Percentiles rank a stretch among this genome's conserved stretches.
Conservation (phyloP, 495 filamentous ascomycete species). For the Penicillium desertorum region DNA sequence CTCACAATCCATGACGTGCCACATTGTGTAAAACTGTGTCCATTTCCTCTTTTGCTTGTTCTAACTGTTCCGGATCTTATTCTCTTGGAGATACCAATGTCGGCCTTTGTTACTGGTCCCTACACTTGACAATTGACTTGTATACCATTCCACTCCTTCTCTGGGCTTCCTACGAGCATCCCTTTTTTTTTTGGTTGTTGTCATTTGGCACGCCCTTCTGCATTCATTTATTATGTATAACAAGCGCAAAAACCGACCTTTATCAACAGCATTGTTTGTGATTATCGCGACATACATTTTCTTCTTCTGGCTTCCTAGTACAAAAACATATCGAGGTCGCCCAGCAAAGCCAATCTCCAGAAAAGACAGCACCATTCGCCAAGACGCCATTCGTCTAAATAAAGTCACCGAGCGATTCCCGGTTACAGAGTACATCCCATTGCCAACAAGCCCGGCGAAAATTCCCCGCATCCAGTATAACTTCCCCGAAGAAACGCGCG, state of each 20-base stretch:
- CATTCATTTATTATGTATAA: constrained; percentile 33
- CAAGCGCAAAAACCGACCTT: constrained; percentile 28
- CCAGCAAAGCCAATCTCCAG: constrained; percentile 16
- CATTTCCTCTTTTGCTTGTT: not conserved
- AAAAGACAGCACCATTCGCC: constrained; percentile 8
- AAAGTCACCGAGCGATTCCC: constrained; percentile 49
- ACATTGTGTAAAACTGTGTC: constrained; percentile 6
- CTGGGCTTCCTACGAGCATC: not conserved
- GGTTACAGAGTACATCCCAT: constrained; percentile 47
- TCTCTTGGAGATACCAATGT: not conserved
- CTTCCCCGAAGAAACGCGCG: constrained; percentile 47
- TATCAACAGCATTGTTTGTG: constrained; percentile 18
- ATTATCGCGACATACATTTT: constrained; percentile 25
- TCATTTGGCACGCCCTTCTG: constrained; percentile 2
- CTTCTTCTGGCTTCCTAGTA: constrained; percentile 32
- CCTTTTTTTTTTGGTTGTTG: not conserved
- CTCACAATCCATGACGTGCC: constrained; percentile 8
- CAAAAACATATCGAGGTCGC: constrained; percentile 14
- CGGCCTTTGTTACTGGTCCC: not conserved
- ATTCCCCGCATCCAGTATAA: constrained; percentile 54
- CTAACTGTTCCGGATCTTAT: not conserved
- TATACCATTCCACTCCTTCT: not conserved
- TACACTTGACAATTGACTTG: not conserved
- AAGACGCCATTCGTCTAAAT: constrained; percentile 40
- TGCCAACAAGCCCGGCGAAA: constrained; percentile 44